Base-by-base conservation (phyloP, 495 filamentous ascomycete genomes). In the Parmelia sp. region DNA sequence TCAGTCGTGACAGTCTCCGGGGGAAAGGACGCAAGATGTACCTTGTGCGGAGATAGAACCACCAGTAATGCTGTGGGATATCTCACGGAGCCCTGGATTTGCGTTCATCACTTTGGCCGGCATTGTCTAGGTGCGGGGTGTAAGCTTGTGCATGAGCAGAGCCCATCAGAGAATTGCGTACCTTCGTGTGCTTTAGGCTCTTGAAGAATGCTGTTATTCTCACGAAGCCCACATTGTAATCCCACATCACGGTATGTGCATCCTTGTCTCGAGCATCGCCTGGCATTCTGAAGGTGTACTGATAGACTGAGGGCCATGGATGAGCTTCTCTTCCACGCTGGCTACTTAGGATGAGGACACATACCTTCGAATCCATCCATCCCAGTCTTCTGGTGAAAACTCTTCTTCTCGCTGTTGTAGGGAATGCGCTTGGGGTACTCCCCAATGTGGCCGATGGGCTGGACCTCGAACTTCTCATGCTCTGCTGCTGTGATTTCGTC, bases 121-220 rank as follows among this genome's bases (percentile, higher is more conserved):
- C 14, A 83, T 90, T 47, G 91, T 97, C 94, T 91, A 73, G 60
- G 23, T 33, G 33, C 8, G 31, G 44, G 23, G 19, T 31, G 31
- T 57, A 33, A 35, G 59, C 51, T 25, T n/a, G 14, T 57, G 33
- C 23, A 23, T 21, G 5, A 21, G 8, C 25, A 27, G 7, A 17
- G 19, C 57, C 31, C 17, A 14, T 4, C n/a, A 11, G 15, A 61
- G 31, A 5, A 56, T 25, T 19, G 2, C 68, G 65, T 67, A 91
- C 93, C 86, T 98, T 98, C 49, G 87, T 82, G 72, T 93, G 91
- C 63, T 86, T 85, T 64, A 84, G 86, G 69, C 89, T 91, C 71
- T 96, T 96, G 82, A 98, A 97, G 71, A 98, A 89, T 49, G 91
- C 89, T 9, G 94, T 97, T 71, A 93, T 92, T 64, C 92, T 86